These are phyloP conservation scores for Diaporthe eres DNA, from an alignment of 2,329 filamentous ascomycete genomes.

Conservation along the genomic window DNA sequence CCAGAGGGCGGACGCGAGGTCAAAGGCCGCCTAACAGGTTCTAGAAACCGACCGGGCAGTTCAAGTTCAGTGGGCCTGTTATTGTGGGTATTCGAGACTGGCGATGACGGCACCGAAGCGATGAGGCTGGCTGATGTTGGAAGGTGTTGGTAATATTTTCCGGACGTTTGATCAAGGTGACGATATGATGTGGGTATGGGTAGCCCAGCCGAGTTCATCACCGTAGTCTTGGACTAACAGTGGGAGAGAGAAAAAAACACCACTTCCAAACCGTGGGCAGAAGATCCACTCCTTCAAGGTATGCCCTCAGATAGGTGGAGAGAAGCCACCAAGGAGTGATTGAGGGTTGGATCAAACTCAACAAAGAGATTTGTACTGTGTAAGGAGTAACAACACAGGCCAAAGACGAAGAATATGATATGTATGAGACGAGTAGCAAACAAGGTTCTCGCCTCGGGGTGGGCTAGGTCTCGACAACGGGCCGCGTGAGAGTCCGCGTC, in stretches of 20 bases:
- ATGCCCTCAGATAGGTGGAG: slow-evolving; percentile 11
- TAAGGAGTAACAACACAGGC: slow-evolving; percentile 7
- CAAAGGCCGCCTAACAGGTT: slow-evolving; percentile 16
- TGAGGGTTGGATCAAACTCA: slow-evolving; percentile 16
- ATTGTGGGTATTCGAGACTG: slow-evolving; percentile 40
- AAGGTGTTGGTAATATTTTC: slow-evolving; percentile 26
- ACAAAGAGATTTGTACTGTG: slow-evolving; percentile 10
- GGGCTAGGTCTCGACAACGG: slow-evolving; percentile 10
- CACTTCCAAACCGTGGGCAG: not conserved
- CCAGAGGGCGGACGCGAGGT: slow-evolving; percentile 24
- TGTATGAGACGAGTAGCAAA: slow-evolving; percentile 8
- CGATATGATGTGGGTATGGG: slow-evolving; percentile 24
- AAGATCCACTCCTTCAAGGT: not conserved
- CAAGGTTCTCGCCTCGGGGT: slow-evolving; percentile 17
- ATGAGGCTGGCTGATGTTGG: slow-evolving; percentile 1
- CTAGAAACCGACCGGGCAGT: slow-evolving; percentile 31
- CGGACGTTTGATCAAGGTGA: slow-evolving; percentile 11
- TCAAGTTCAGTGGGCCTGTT: slow-evolving; percentile 5
- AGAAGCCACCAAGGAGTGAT: slow-evolving; percentile 20
- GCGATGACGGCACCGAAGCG: slow-evolving; percentile 37
- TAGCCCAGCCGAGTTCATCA: slow-evolving; percentile 28
- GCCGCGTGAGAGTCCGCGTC: slow-evolving; percentile 12
- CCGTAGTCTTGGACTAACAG: not conserved
- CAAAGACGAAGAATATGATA: slow-evolving; percentile 20
- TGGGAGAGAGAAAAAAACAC: not conserved